Base-by-base conservation (phyloP, 352 stramenopile genomes). In the Bremia lactucae region DNA sequence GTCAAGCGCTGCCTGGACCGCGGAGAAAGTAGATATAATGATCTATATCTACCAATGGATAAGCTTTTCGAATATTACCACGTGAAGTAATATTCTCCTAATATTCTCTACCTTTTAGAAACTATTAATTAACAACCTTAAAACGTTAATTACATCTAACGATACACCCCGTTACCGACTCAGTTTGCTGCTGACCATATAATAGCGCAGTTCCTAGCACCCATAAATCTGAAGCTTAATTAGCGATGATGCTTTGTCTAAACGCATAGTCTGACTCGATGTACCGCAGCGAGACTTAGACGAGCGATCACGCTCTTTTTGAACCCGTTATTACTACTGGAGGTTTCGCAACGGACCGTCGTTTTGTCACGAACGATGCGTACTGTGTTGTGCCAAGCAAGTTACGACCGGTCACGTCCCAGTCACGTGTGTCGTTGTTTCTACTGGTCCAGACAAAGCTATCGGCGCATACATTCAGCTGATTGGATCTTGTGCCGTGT, bases 401-500 rank as follows among this genome's bases (percentile, higher is more conserved):
- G 44, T 64, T 93, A 11, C 70, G 78, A 6, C 52, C 46, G 4
- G 52, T 56, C 6, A 83, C 79, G 13, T 68, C 74, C 3, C 46
- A 55, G 8, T 92, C 85, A 0, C 78, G 69, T 13, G 31, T 96
- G 13, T 52, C 66, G 14, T 70, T 85, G 20, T 85, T 83, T 29
- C 59, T 79, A 26, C 76, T 89, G 25, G 68, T 74, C 43, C 64
- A 95, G 42, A 87, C 79, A 11, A 69, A 72, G 2, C 59, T 69
- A 4, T 77, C 91, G 31, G 86, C 88, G 6, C 78, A 95, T 43
- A 71, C 62, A n/a, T 85, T 71, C 36, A 74, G 70, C 19, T 98
- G 91, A 88, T 47, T 96, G 29, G 94, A 98, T 61, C 58, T 87
- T 98, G 94, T 49, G 68, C 83, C 4, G 62, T 84, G 9, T 97